Conservation (phyloP, 257 asterid species). For the Ehretia macrophylla region DNA sequence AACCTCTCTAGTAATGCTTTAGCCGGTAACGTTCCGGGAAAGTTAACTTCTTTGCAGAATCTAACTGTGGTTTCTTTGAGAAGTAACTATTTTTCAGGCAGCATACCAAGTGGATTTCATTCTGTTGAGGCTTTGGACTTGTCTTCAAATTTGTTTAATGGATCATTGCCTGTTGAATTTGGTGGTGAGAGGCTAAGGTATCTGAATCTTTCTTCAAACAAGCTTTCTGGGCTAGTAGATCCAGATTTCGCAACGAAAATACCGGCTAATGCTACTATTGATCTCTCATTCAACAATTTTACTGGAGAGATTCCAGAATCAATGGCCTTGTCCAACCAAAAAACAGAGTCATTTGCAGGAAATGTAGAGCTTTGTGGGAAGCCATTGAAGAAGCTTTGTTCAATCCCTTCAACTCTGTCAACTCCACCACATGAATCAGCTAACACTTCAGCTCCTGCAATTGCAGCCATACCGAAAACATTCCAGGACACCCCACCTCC, state of each 20-base stretch:
- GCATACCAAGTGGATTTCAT: slow-evolving; percentile 39
- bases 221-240: slow-evolving; percentile 56
- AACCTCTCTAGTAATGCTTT: slow-evolving; percentile 61
- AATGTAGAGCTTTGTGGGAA: slow-evolving; percentile 73
- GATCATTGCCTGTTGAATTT: slow-evolving; percentile 63
- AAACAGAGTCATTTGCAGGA: slow-evolving; percentile 61
- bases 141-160: slow-evolving; percentile 60
- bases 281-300: slow-evolving; percentile 74
- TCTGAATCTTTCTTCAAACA: slow-evolving; percentile 78
- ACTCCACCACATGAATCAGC: slow-evolving; percentile 43
- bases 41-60: slow-evolving; percentile 30
- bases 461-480: slow-evolving; percentile 81
- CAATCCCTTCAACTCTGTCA: slow-evolving; percentile 62
- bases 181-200: slow-evolving; percentile 54
- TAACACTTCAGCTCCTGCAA: slow-evolving; percentile 62
- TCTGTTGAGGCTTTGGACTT: slow-evolving; percentile 51
- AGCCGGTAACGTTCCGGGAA: slow-evolving; percentile 48
- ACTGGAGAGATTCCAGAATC: slow-evolving; percentile 72
- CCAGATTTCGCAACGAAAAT: slow-evolving; percentile 47
- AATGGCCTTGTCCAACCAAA: slow-evolving; percentile 47
- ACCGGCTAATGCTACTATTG: slow-evolving; percentile 54
- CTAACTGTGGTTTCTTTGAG: slow-evolving; percentile 53
- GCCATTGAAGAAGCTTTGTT: slow-evolving; percentile 59
- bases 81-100: slow-evolving; percentile 51
- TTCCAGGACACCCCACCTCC: slow-evolving; percentile 33